Evolutionary conservation across 805 yeast species (phyloP), one percentile per base, ranked within the genome.

Genomic region (Suhomyces sp.): DNA sequence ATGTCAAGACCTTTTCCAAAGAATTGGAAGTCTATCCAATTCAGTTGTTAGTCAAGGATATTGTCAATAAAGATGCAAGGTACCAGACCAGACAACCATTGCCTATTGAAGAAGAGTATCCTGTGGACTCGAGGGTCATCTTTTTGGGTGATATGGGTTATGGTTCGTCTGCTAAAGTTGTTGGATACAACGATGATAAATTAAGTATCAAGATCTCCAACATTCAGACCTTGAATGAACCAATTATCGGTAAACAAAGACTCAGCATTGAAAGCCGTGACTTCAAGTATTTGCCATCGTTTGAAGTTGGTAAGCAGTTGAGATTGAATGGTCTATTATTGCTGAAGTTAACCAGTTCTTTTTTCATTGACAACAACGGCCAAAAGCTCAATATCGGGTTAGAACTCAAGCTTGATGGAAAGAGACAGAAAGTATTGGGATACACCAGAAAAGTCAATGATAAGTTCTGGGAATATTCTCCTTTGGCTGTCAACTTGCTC

Each of bases 71-170:
- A 58, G 99, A 94, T 67, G 76, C 72, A 58, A 80, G 99, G 65
- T 90, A 74, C 64, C 70, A 72, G 31, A 90, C 90, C 61, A 83
- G 84, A 57, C 83, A 86, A 1, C 90, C 97, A 2, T 64, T 82
- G 36, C 90, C 97, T 6, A 75, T 94, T 53, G 86, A 83, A 6
- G 83, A 88, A 57, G 97, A 93, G 67, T 94, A 80, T 69, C 97
- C 97, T 17, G 50, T 79, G 4, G 86, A 81, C 13, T 79, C 88
- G 0, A 81, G 83, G 49, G 92, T 85, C 26, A 82, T 93, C 7
- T 89, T 89, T 65, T 74, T 94, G 55, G 96, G 97, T 47, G 90
- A 86, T 26, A 84, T 85, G 68, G 96, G 92, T 1, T 94, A 90
- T 66, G 98, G 99, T 51, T 81, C 90, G 5, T 84, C 88, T 44